A percentile compares a stretch with the other conserved stretches of the same genome.
phyloP scores from a whole-genome alignment of 352 stramenopile genomes.

The Globisporangium abappressorium region DNA sequence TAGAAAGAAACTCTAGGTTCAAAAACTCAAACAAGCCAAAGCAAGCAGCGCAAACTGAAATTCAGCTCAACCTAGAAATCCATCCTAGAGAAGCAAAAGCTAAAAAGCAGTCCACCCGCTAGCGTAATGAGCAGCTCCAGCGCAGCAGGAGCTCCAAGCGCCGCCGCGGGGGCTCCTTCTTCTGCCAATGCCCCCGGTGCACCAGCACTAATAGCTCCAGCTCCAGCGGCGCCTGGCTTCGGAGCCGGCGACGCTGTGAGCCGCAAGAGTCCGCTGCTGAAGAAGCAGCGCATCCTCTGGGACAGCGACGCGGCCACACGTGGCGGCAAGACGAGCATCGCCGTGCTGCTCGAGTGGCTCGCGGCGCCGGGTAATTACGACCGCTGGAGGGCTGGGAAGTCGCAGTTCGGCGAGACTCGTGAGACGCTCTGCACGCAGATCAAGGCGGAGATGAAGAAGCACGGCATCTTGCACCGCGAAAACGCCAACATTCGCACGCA shows the following conservation, averaged over 20 bases:
- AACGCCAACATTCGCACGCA: constrained; percentile 82
- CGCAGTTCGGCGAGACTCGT: constrained; percentile 62
- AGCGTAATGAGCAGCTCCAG: not conserved
- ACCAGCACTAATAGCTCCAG: not conserved
- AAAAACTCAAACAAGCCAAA: too few relatives aligned
- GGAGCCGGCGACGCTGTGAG: not conserved
- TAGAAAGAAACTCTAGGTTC: too few relatives aligned
- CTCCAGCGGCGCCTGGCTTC: not conserved
- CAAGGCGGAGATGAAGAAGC: constrained; percentile 51
- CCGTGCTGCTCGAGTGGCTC: constrained; percentile 67
- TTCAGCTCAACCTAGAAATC: not conserved
- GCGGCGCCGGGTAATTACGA: constrained; percentile 57
- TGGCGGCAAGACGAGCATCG: constrained; percentile 73
- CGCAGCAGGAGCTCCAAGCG: not conserved
- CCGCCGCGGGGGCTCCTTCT: not conserved
- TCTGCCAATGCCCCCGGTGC: not conserved
- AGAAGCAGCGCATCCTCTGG: constrained; percentile 73
- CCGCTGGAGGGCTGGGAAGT: constrained; percentile 65
- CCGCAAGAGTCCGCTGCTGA: constrained; percentile 10
- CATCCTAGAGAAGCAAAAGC: not conserved
- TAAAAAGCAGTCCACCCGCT: not conserved
- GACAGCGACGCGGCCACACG: constrained; percentile 62
- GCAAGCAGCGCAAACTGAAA: not conserved
- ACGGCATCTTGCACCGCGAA: constrained; percentile 66
- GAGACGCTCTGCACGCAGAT: constrained; percentile 75